Conservation (phyloP, 2,329 filamentous ascomycete genomes). For the Fusarium equiseti region DNA sequence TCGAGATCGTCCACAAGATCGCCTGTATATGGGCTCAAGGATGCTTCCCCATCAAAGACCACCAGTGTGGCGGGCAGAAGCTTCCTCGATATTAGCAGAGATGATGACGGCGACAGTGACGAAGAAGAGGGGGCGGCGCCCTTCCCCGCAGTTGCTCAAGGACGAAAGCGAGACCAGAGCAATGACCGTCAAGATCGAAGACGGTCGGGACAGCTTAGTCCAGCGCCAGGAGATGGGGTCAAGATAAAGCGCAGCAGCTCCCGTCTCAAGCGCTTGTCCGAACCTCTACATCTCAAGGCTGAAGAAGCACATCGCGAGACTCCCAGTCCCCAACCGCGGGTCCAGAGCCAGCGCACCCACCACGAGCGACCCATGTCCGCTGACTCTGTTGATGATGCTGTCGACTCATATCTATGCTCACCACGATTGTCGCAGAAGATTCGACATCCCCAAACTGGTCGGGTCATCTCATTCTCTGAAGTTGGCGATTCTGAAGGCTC, state of each 20-base stretch:
- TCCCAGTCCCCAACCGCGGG: constrained; percentile 46
- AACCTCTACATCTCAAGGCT: constrained; percentile 57
- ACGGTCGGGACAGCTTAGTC: constrained; percentile 62
- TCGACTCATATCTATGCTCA: constrained; percentile 85
- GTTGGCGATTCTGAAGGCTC: constrained; percentile 93
- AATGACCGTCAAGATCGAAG: constrained; percentile 60
- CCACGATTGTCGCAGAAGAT: constrained; percentile 90
- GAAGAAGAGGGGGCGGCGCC: constrained; percentile 73
- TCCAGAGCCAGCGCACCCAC: constrained; percentile 57
- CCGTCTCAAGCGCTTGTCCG: constrained; percentile 69
- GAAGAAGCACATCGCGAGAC: constrained; percentile 53
- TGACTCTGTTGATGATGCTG: constrained; percentile 90
- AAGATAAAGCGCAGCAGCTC: constrained; percentile 68
- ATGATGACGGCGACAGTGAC: constrained; percentile 49
- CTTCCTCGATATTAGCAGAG: constrained; percentile 47
- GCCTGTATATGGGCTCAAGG: constrained; percentile 41
- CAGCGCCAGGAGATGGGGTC: constrained; percentile 60
- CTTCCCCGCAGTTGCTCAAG: constrained; percentile 75
- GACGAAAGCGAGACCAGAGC: constrained; percentile 64
- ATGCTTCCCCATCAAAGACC: constrained; percentile 36
- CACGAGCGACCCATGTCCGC: constrained; percentile 82
- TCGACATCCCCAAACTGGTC: constrained; percentile 84
- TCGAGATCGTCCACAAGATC: constrained; percentile 30
- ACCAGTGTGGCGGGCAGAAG: constrained; percentile 38
- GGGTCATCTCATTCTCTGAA: constrained; percentile 94